Conservation (phyloP, 2,329 filamentous ascomycete species). For the Fusarium pseudocircinatum region DNA sequence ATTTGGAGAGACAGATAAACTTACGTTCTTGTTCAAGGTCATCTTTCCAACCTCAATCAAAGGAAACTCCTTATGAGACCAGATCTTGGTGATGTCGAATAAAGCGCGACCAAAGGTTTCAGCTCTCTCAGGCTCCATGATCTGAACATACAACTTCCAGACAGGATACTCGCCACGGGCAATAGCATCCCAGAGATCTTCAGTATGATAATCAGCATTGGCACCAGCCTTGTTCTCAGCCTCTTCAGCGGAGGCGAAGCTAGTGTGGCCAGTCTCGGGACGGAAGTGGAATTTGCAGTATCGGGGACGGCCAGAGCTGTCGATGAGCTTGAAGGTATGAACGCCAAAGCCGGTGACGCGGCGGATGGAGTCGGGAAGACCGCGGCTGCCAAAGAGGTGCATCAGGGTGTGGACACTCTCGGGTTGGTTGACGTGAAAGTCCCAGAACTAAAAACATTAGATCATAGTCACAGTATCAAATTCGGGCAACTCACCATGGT, state of each 20-base stretch:
- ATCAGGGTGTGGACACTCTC: conserved; percentile 23
- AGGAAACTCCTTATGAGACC: conserved; percentile 61
- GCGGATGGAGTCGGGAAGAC: conserved; percentile 11
- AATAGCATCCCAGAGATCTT: conserved; percentile 52
- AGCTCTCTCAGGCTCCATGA: conserved; percentile 62
- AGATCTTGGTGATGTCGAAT: conserved; percentile 67
- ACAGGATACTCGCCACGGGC: conserved; percentile 55
- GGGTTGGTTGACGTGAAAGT: conserved; percentile 28
- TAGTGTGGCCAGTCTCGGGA: conserved; percentile 2
- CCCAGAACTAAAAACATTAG: conserved; percentile 11
- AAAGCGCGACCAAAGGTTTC: conserved; percentile 58
- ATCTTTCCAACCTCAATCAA: conserved; percentile 60
- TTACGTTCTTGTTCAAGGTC: conserved; percentile 54
- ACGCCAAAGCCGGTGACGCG: conserved; percentile 15
- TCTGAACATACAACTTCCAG: conserved; percentile 64
- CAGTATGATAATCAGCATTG: conserved; percentile 22
- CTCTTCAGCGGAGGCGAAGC: neutral
- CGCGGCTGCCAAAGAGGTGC: conserved; percentile 20
- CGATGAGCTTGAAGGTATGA: conserved; percentile 17
- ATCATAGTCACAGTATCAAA: fast-evolving
- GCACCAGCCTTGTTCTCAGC: conserved; percentile 12
- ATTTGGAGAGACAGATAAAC: neutral
- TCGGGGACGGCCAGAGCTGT: neutral
- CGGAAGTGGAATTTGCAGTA: conserved; percentile 29
- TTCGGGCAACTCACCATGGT: neutral